Base-by-base conservation (phyloP, 2,329 filamentous ascomycete species). In the Sphaerostilbella broomeana region DNA sequence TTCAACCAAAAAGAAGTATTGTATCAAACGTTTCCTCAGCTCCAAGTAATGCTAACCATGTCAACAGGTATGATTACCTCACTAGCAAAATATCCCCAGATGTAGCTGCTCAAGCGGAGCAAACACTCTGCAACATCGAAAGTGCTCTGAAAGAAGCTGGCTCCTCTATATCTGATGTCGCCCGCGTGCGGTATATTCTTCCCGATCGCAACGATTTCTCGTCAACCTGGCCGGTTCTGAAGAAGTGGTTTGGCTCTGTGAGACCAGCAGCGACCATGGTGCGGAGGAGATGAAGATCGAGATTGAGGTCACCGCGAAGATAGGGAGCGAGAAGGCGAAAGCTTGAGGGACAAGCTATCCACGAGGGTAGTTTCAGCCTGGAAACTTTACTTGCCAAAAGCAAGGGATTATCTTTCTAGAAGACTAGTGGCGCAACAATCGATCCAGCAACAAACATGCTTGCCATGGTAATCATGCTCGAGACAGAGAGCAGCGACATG, bases 391-490 rank as follows among this genome's bases (percentile, higher is more conserved):
- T 11, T 19, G 18, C 26, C 4, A 9, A 11, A 28, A 12, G 9
- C 6, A 12, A 20, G 13, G 19, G 26, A 34, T 9, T 4, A 18
- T 6, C 22, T 31, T 18, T 25, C 46, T 42, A 57, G 39, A 60
- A 49, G 17, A 51, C 47, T 25, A 61, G 21, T 17, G 55, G 51
- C 4, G 53, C 53, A 35, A 59, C 44, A 33, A 52, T 35, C 22
- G 51, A 53, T 4, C 76, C 79, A 1, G 67, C 67, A 1, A 54
- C 68, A 62, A 84, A 82, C 49, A 77, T 71, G 5, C 69, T 62
- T 3, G 58, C 69, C 17, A 82, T 75, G 0, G 76, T 79, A 10
- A 84, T 56, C 40, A 82, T 65, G 51, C 80, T 84, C 8, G 78
- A 73, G 4, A 73, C 59, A 0, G 73, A 78, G 35, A 84, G 61